Conservation (phyloP, 768 basidiomycete genomes). For the Lactifluus rugatus region DNA sequence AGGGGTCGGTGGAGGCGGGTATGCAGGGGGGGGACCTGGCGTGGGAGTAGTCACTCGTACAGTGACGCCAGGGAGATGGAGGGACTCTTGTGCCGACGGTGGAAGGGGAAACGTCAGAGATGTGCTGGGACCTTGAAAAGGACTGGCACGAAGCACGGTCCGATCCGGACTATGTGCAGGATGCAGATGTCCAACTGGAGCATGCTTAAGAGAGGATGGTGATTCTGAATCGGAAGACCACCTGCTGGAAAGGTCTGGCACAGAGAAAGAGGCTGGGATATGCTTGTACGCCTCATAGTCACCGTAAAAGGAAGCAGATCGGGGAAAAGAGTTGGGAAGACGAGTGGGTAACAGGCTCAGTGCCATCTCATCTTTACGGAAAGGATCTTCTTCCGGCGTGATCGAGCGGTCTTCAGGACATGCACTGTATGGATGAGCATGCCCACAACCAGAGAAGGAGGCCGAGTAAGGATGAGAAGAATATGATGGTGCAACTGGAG, state of each 20-base stretch:
- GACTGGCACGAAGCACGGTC: background rate
- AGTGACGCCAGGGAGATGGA: constrained; percentile 5
- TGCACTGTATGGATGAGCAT: background rate
- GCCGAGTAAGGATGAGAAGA: constrained; percentile 2
- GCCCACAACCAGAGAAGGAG: background rate
- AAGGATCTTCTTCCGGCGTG: constrained; percentile 18
- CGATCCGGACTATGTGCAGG: background rate
- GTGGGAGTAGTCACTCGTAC: constrained; percentile 4
- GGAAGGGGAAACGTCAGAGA: constrained; percentile 18
- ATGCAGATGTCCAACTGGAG: background rate
- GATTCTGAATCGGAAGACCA: constrained; percentile 9
- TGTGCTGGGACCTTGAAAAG: background rate
- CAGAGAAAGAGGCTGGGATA: background rate
- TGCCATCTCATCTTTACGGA: constrained; percentile 14
- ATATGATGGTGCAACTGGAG: constrained; percentile 3
- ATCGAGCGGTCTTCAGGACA: constrained; percentile 5
- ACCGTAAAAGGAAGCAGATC: background rate
- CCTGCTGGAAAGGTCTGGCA: constrained; percentile 5
- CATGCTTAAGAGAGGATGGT: background rate
- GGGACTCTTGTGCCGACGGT: background rate
- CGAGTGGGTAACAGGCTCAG: background rate
- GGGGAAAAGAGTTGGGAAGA: background rate
- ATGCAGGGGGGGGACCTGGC: constrained; percentile 6
- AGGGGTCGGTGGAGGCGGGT: constrained; percentile 10
- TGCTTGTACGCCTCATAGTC: background rate